Evolutionary conservation across 768 basidiomycete species (phyloP), one percentile per base, ranked within the genome.

Genomic region (Coprinellus micaceus): DNA sequence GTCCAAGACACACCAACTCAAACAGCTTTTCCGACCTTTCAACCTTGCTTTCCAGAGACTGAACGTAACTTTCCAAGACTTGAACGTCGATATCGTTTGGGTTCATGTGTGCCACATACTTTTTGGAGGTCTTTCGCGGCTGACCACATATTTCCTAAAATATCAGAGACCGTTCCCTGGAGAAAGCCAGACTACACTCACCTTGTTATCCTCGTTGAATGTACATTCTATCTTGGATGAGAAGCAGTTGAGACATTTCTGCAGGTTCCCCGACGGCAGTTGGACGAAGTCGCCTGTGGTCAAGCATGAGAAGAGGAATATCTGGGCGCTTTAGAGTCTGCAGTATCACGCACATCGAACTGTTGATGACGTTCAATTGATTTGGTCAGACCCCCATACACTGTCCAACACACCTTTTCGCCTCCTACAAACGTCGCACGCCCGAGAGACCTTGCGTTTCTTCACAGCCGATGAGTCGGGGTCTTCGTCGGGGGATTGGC

Each of bases 341-440:
- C 22, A 36, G 4, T 10, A 29, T 46, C 40, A 56, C 55, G 15
- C 40, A 56, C 55, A 56, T 40, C 55, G 55, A 56, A 56, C 55
- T 56, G 28, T 26, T n/a, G 21, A 12, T 37, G 5, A 24, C 41
- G 10, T 6, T 40, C 26, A 41, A 17, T 25, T 21, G 19, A 39
- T 33, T 37, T 21, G 36, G 15, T 19, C 11, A 28, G 40, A 22
- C 13, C 39, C 25, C 48, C 30, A 24, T 36, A 7, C 21, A 54
- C 43, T 21, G 10, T 3, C 13, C 36, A 9, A n/a, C 72, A 76
- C 46, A 83, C 85, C 81, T 69, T 90, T 91, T 76, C 88, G 88
- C 53, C 79, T 74, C 61, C 86, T 77, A 70, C 89, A 91, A 5
- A 82, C 71, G 64, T 89, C 88, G 70, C 88, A 91, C 15, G 86